phyloP scores from a whole-genome alignment of 306 rosid species.

The Quercus alba region DNA sequence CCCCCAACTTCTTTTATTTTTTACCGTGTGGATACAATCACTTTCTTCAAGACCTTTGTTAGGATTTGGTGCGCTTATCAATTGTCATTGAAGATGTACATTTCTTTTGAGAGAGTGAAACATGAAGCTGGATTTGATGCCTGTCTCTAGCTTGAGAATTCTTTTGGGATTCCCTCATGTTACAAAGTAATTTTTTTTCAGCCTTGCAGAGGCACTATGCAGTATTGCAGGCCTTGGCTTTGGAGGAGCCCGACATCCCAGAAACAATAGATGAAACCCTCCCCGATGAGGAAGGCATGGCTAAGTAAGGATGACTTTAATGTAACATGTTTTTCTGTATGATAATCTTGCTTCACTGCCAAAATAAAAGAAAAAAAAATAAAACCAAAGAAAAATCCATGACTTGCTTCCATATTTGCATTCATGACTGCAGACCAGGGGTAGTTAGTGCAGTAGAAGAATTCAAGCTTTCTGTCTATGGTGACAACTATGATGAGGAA shows the following conservation, averaged over 20 bases:
- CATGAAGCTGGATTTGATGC: neutral
- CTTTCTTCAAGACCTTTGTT: neutral
- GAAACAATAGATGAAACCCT: constrained; percentile 78
- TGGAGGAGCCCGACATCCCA: constrained; percentile 83
- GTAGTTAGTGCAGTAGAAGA: constrained; percentile 72
- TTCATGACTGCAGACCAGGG: constrained; percentile 59
- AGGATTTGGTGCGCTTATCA: neutral
- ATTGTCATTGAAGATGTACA: neutral
- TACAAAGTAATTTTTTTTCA: constrained; percentile 30
- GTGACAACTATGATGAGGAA: constrained; percentile 68
- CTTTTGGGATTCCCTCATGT: constrained; percentile 17
- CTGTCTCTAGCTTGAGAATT: neutral
- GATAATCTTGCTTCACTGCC: constrained; percentile 6
- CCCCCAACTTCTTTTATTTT: neutral
- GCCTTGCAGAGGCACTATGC: constrained; percentile 97
- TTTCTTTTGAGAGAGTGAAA: neutral
- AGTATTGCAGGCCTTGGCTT: constrained; percentile 81
- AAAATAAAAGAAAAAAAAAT: neutral
- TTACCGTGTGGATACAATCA: neutral
- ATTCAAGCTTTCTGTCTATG: constrained; percentile 73
- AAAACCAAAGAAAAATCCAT: neutral
- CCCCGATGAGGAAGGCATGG: constrained; percentile 92
- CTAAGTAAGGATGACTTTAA: constrained; percentile 49
- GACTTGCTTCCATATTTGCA: constrained; percentile 8
- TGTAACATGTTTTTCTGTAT: neutral